Conservation (phyloP, 768 basidiomycete species). For the Pleurotus salmoneostramineus region DNA sequence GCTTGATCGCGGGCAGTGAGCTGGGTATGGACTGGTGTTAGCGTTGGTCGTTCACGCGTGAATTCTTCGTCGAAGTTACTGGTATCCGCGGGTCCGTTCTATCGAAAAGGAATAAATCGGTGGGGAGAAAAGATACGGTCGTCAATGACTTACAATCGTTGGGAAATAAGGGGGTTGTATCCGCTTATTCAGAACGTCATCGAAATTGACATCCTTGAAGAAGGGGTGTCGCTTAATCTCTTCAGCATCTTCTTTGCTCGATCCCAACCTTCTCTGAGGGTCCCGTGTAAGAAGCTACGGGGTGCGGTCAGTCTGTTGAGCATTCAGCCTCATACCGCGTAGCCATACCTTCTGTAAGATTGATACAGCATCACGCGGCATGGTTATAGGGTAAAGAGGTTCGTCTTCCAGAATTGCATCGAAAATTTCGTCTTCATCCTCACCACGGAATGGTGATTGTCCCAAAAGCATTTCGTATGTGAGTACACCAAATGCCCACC, state of each 20-base stretch:
- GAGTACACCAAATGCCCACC: constrained; percentile 99
- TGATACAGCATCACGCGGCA: constrained; percentile 96
- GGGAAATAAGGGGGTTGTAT: constrained; percentile 98
- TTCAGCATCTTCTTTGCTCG: constrained; percentile 88
- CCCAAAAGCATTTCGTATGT: constrained; percentile 99
- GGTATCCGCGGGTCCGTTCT: constrained; percentile 85
- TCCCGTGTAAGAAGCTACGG: constrained; percentile 87
- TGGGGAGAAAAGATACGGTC: neutral
- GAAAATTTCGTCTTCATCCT: constrained; percentile 99
- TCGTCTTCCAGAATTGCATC: constrained; percentile 99
- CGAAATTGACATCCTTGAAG: constrained; percentile 97
- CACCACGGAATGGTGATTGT: constrained; percentile 98
- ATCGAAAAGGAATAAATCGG: constrained; percentile 8
- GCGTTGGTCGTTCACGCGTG: constrained; percentile 92
- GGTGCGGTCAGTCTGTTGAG: neutral
- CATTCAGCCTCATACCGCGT: neutral
- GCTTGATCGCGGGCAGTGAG: constrained; percentile 86
- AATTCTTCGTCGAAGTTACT: constrained; percentile 98
- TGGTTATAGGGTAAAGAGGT: constrained; percentile 97
- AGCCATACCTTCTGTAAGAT: constrained; percentile 81
- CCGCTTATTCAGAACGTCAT: constrained; percentile 95
- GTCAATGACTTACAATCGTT: constrained; percentile 66
- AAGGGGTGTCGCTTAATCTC: constrained; percentile 98
- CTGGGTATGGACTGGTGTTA: constrained; percentile 96
- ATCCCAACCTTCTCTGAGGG: constrained; percentile 85